Evolutionary conservation across 23 red algal genomes (phyloP).

Genomic region (Gracilaria gracilis): DNA sequence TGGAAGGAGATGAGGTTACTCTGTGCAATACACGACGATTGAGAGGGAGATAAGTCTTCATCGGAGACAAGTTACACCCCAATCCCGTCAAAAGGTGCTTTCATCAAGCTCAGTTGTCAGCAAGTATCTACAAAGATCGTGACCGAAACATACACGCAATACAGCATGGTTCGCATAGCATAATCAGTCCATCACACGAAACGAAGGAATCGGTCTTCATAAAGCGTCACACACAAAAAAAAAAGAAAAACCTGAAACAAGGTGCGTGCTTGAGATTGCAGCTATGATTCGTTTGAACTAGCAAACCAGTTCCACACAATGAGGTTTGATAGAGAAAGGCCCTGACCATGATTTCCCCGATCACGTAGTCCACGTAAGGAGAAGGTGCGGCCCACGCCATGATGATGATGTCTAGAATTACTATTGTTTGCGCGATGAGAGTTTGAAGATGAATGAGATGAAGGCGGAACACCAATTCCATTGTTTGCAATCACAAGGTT

Average conservation of each 20-base stretch:
- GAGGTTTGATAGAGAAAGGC: slow-evolving; percentile 39
- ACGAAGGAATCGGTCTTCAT: slow-evolving; percentile 6
- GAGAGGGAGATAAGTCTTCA: neutral
- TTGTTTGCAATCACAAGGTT: slow-evolving; percentile 61
- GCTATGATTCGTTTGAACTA: slow-evolving; percentile 70
- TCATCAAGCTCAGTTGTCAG: slow-evolving; percentile 16
- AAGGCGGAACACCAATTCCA: slow-evolving; percentile 57
- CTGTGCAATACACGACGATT: slow-evolving; percentile 18
- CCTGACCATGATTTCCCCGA: slow-evolving; percentile 47
- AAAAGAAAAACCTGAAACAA: slow-evolving; percentile 35
- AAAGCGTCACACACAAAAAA: slow-evolving; percentile 30
- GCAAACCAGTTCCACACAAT: slow-evolving; percentile 61
- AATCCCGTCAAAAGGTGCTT: slow-evolving; percentile 23
- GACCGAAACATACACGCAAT: slow-evolving; percentile 31
- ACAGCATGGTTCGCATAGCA: slow-evolving; percentile 4
- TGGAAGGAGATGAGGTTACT: neutral
- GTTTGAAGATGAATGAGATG: slow-evolving; percentile 22
- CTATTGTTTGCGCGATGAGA: slow-evolving; percentile 20
- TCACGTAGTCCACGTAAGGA: slow-evolving; percentile 58
- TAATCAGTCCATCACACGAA: neutral
- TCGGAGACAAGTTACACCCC: neutral
- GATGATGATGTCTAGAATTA: slow-evolving; percentile 36
- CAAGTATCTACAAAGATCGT: slow-evolving; percentile 28
- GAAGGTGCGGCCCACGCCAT: slow-evolving; percentile 68
- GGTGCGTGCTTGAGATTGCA: slow-evolving; percentile 23